Base-by-base conservation (phyloP, 352 stramenopile species). In the Phytophthora chlamydospora region DNA sequence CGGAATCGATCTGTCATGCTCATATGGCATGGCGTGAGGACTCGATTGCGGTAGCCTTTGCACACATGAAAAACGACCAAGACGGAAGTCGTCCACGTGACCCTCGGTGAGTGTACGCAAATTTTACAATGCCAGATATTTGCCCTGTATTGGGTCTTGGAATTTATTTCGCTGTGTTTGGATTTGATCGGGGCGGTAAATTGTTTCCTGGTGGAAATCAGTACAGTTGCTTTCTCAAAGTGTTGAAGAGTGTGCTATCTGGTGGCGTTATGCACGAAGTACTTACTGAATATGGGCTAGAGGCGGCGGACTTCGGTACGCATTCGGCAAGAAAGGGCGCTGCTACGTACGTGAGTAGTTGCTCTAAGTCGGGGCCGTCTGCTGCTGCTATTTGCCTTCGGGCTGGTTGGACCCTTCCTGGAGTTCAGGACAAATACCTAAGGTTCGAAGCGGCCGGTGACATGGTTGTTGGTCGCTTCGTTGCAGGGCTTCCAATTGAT, bases 31-130 rank as follows among this genome's bases (percentile, higher is more conserved):
- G 24, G 24, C 24, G 24, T 27, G 24, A 27, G 39, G 39, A 45
- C 39, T 16, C 13, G 16, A 31, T 45, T 16, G 17, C 40, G n/a
- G 27, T 46, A 19, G 17, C 11, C 3, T 73, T 73, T 29, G 32
- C 13, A 6, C 58, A 66, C 19, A 60, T 66, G 46, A 69, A 73
- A 29, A 73, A 68, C 17, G 58, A 71, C 48, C 60, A 70, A 32
- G 43, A 51, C 60, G 7, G 48, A 57, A 33, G 21, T 75, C 9
- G 4, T 4, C 24, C 24, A 27, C 24, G 24, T 27, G 24, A 27
- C 24, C 24, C 24, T 27, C 24, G 24, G 24, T 4, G 24, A 27
- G 24, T 27, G 24, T 27, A 27, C 24, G 24, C 24, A 27, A 27
- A 27, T 27, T 4, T 4, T 6, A 27, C 24, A 27, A 27, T 27